Evolutionary conservation across 2,329 filamentous ascomycete species (phyloP).

Genomic region (Arthroderma uncinatum): DNA sequence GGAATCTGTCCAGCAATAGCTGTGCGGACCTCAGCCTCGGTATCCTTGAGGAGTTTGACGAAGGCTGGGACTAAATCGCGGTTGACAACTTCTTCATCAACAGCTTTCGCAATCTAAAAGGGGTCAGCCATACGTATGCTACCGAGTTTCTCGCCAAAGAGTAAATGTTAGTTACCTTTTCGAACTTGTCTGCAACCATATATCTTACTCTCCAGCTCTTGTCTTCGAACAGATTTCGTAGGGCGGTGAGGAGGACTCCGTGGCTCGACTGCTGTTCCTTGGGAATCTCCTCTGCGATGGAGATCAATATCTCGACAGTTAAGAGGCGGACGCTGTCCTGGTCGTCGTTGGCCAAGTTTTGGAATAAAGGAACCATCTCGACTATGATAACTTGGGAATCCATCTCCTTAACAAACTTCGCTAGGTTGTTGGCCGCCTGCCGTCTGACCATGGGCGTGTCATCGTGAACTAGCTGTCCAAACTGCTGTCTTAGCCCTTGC

Average conservation of each 20-base stretch:
- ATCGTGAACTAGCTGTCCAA: conserved; percentile 86
- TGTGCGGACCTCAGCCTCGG: conserved; percentile 92
- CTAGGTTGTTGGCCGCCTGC: conserved; percentile 89
- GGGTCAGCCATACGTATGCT: conserved; percentile 3
- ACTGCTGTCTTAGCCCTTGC: conserved; percentile 83
- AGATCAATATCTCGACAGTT: conserved; percentile 91
- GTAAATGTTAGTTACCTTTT: conserved; percentile 56
- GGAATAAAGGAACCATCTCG: conserved; percentile 98
- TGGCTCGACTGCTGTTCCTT: conserved; percentile 98
- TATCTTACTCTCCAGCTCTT: conserved; percentile 99
- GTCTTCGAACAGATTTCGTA: conserved; percentile 91
- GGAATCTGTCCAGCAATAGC: conserved; percentile 96
- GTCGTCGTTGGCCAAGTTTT: conserved; percentile 90
- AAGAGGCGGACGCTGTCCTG: conserved; percentile 94
- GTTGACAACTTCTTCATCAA: conserved; percentile 90
- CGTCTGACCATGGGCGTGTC: conserved; percentile 98
- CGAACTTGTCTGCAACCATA: conserved; percentile 97
- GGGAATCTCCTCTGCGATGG: conserved; percentile 91
- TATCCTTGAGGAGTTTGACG: conserved; percentile 94
- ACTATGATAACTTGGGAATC: conserved; percentile 81
- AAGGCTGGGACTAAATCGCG: conserved; percentile 92
- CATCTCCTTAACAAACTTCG: conserved; percentile 98
- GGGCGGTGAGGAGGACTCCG: conserved; percentile 76
- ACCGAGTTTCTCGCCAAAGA: background rate
- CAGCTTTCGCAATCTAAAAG: conserved; percentile 82